Percentiles rank a stretch among this genome's conserved stretches.
Evolutionary conservation across 257 asterid species (phyloP).

Genomic region (Nyctanthes arbortristis): DNA sequence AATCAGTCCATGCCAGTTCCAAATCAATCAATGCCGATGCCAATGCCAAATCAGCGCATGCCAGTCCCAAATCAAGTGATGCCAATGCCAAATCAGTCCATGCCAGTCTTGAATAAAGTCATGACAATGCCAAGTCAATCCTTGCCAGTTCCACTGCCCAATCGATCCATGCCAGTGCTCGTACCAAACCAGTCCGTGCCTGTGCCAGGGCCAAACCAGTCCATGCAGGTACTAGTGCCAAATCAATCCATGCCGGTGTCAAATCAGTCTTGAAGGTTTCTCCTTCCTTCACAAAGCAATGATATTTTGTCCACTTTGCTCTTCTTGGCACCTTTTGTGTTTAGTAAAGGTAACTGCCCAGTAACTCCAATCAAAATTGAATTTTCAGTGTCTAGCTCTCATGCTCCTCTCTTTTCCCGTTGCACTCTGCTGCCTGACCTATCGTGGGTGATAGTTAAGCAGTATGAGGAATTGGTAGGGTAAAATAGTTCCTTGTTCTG

Average conservation of each 20-base stretch:
- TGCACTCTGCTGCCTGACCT: conserved; percentile 8
- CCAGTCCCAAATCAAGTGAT: too few relatives aligned
- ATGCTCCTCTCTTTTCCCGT: conserved; percentile 1
- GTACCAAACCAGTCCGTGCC: too few relatives aligned
- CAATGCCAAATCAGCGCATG: too few relatives aligned
- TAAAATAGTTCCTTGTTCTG: conserved; percentile 17
- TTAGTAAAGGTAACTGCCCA: conserved; percentile 34
- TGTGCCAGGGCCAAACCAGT: too few relatives aligned
- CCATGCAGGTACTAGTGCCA: conserved; percentile 40
- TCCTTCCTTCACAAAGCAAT: conserved; percentile 8
- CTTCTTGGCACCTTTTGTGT: conserved; percentile 7
- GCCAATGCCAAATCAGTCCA: conserved; percentile 11
- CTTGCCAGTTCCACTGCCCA: conserved; percentile 62
- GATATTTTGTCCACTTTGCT: conserved; percentile 20
- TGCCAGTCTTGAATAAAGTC: too few relatives aligned
- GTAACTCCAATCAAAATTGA: conserved; percentile 27
- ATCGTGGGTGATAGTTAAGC: conserved; percentile 19
- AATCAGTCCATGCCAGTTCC: conserved; percentile 38
- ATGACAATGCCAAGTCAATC: background rate
- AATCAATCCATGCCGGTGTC: background rate
- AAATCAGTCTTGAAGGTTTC: conserved; percentile 30
- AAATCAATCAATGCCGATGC: background rate
- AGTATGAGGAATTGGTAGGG: conserved; percentile 15
- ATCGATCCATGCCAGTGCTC: conserved; percentile 34
- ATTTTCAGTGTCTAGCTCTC: conserved; percentile 11